Percentiles rank a stretch among this genome's conserved stretches.
These are phyloP conservation scores for Dunaliella primolecta DNA, from an alignment of 139 green algal genomes.

Conservation along the genomic window DNA sequence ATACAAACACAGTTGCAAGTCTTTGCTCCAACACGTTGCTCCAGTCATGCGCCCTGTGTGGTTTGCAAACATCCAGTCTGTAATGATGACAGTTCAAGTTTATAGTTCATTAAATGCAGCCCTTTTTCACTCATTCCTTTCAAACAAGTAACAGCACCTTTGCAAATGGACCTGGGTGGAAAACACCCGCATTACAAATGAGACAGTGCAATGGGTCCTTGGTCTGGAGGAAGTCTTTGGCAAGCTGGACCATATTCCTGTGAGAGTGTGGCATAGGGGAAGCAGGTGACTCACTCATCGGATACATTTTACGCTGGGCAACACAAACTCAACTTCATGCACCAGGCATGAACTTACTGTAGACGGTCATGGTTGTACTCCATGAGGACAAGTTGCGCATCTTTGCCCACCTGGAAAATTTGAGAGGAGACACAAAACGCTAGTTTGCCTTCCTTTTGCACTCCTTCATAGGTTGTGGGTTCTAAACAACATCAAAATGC, in stretches of 20 bases:
- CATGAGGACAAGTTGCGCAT: background rate
- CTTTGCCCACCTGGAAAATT: slow-evolving; percentile 8
- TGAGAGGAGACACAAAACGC: background rate
- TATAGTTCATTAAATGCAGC: too few species aligned
- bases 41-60: background rate
- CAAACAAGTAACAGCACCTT: too few species aligned
- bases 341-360: background rate
- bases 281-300: background rate
- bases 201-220: background rate
- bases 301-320: background rate
- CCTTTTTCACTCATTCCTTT: too few species aligned
- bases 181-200: slow-evolving; percentile 1
- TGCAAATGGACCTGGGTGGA: background rate
- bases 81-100: background rate
- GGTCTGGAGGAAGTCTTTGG: background rate
- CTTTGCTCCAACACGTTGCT: background rate
- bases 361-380: background rate
- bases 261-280: background rate
- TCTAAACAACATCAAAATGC: background rate
- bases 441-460: background rate
- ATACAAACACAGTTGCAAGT: background rate
- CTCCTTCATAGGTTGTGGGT: background rate
- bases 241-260: background rate
- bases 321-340: background rate
- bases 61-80: background rate